phyloP scores from a whole-genome alignment of 495 filamentous ascomycete species.

The Pyronema omphalodes region DNA sequence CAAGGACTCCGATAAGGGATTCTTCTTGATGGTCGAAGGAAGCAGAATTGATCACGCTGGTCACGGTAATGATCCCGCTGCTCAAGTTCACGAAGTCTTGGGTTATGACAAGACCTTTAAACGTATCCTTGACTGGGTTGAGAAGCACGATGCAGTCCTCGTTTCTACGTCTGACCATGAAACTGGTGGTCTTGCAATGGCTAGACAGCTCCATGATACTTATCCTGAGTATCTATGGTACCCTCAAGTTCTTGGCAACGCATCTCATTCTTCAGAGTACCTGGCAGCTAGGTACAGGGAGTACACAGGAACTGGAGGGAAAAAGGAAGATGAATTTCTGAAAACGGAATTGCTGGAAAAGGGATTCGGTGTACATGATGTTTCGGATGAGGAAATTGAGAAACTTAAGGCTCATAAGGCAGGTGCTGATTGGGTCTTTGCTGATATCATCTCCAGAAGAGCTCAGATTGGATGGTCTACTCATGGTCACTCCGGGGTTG shows the following conservation, averaged over 20 bases:
- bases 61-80: slow-evolving; percentile 84
- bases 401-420: slow-evolving; percentile 38
- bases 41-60: slow-evolving; percentile 92
- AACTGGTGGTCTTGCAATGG: slow-evolving; percentile 70
- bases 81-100: slow-evolving; percentile 85
- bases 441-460: slow-evolving; percentile 67
- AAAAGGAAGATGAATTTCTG: slow-evolving; percentile 21
- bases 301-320: slow-evolving; percentile 26
- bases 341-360: slow-evolving; percentile 26
- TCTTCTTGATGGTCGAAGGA: slow-evolving; percentile 97
- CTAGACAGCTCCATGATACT: slow-evolving; percentile 46
- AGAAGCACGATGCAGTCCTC: slow-evolving; percentile 56
- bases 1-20: slow-evolving; percentile 67
- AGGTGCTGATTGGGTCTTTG: slow-evolving; percentile 41
- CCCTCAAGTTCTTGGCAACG: slow-evolving; percentile 61
- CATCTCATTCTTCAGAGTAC: slow-evolving; percentile 57
- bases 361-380: slow-evolving; percentile 59
- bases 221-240: slow-evolving; percentile 80
- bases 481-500: slow-evolving; percentile 33
- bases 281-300: slow-evolving; percentile 39
- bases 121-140: slow-evolving; percentile 65
- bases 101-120: slow-evolving; percentile 79
- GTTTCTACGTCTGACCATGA: slow-evolving; percentile 90
- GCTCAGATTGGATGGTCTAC: slow-evolving; percentile 76
- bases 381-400: slow-evolving; percentile 51